Conservation (phyloP, 129 eudicot genomes). For the Chrysanthemum makinoi region DNA sequence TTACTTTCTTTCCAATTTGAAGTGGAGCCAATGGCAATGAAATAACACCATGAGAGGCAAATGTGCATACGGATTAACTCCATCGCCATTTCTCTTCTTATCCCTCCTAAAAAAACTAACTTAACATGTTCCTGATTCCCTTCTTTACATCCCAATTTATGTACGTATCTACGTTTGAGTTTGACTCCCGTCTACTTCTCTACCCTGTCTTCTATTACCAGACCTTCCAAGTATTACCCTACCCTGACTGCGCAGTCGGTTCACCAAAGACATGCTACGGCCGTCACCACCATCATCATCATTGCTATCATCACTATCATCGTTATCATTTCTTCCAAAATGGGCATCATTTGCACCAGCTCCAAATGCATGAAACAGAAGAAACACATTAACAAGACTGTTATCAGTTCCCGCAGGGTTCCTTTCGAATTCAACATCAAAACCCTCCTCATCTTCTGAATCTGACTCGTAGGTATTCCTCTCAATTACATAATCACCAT, state of each 20-base stretch:
- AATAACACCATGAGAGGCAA: conserved; percentile 3
- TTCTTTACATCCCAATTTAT: conserved; percentile 34
- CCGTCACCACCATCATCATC: conserved; percentile 27
- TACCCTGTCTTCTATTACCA: conserved; percentile 51
- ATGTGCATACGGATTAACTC: conserved; percentile 5
- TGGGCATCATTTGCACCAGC: conserved; percentile 39
- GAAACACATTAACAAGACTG: conserved; percentile 54
- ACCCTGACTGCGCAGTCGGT: conserved; percentile 51
- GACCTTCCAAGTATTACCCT: conserved; percentile 60
- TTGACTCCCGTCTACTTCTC: conserved; percentile 23
- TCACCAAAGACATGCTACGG: conserved; percentile 45
- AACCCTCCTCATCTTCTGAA: conserved; percentile 61
- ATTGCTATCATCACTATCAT: conserved; percentile 31
- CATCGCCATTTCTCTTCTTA: conserved; percentile 30
- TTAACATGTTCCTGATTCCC: conserved; percentile 33
- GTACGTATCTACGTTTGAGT: conserved; percentile 35
- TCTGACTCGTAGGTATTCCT: conserved; percentile 49
- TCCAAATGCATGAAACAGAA: conserved; percentile 65
- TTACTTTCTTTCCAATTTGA: conserved; percentile 30
- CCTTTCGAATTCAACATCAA: conserved; percentile 31
- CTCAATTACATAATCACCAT: conserved; percentile 87
- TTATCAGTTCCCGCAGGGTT: conserved; percentile 37
- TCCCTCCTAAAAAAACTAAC: conserved; percentile 27
- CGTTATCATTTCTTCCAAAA: conserved; percentile 34
- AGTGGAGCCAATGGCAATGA: conserved; percentile 25